Evolutionary conservation across 2,329 filamentous ascomycete species (phyloP).

Genomic region (Fusarium tricinctum): DNA sequence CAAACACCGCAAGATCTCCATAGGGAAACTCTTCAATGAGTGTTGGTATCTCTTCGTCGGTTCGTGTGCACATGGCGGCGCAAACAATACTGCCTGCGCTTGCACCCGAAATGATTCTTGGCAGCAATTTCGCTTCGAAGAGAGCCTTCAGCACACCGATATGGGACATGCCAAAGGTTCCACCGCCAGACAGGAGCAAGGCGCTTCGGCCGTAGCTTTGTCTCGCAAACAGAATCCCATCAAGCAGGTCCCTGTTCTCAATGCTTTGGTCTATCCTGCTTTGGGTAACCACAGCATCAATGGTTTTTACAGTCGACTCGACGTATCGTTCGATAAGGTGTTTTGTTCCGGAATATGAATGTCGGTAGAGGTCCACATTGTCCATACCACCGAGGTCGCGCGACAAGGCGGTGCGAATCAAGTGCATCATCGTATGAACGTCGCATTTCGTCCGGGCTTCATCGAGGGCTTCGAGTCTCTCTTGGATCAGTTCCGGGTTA

Average conservation of each 20-base stretch:
- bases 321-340: conserved; percentile 89
- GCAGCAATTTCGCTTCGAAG: conserved; percentile 80
- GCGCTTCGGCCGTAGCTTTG: conserved; percentile 90
- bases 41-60: conserved; percentile 81
- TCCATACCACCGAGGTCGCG: conserved; percentile 90
- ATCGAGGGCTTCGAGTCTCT: conserved; percentile 80
- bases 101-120: conserved; percentile 88
- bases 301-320: conserved; percentile 80
- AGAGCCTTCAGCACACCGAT: conserved; percentile 88
- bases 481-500: conserved; percentile 76
- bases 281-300: conserved; percentile 78
- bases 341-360: conserved; percentile 90
- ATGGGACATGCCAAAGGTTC: conserved; percentile 92
- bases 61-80: conserved; percentile 81
- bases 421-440: conserved; percentile 80
- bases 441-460: conserved; percentile 80
- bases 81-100: conserved; percentile 91
- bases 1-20: conserved; percentile 86
- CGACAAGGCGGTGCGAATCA: conserved; percentile 83
- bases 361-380: conserved; percentile 83
- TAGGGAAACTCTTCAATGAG: conserved; percentile 79
- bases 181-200: conserved; percentile 85
- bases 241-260: conserved; percentile 72
- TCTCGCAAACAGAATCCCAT: conserved; percentile 78
- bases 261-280: conserved; percentile 66